phyloP scores from a whole-genome alignment of 441 rosid species.

The Viola pubescens region DNA sequence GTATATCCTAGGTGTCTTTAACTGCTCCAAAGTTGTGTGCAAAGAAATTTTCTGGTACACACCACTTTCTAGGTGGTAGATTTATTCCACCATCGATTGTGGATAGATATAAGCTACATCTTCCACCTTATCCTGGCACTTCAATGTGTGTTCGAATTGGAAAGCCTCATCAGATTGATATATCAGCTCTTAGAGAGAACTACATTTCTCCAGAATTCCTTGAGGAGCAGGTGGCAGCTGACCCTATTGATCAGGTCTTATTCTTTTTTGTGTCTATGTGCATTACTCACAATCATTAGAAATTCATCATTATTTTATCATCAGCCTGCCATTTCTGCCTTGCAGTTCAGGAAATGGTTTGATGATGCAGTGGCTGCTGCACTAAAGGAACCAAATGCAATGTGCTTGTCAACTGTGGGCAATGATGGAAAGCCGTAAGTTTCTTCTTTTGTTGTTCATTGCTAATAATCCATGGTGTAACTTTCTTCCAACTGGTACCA shows the following conservation, averaged over 20 bases:
- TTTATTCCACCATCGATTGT: conserved; percentile 71
- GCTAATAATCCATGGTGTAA: not conserved
- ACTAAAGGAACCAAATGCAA: conserved; percentile 83
- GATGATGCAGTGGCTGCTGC: conserved; percentile 74
- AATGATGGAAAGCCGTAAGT: conserved; percentile 70
- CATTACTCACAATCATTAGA: conserved; percentile 6
- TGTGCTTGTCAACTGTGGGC: conserved; percentile 75
- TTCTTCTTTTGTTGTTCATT: conserved; percentile 18
- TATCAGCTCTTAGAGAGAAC: conserved; percentile 81
- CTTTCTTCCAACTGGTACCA: not conserved
- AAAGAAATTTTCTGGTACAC: conserved; percentile 64
- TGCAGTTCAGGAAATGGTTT: conserved; percentile 85
- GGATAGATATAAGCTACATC: conserved; percentile 61
- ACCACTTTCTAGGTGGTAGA: conserved; percentile 97
- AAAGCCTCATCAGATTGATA: conserved; percentile 63
- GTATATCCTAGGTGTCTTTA: conserved; percentile 64
- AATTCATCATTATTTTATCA: not conserved
- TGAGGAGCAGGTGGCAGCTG: conserved; percentile 63
- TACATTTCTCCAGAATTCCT: conserved; percentile 80
- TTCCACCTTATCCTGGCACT: conserved; percentile 78
- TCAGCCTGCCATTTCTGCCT: conserved; percentile 12
- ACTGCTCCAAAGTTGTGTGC: conserved; percentile 94
- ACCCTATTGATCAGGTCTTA: conserved; percentile 70
- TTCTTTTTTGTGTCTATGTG: not conserved
- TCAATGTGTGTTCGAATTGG: conserved; percentile 95